Evolutionary conservation across 2,329 filamentous ascomycete genomes (phyloP).

Genomic region (Cladosporium sphaerospermum): DNA sequence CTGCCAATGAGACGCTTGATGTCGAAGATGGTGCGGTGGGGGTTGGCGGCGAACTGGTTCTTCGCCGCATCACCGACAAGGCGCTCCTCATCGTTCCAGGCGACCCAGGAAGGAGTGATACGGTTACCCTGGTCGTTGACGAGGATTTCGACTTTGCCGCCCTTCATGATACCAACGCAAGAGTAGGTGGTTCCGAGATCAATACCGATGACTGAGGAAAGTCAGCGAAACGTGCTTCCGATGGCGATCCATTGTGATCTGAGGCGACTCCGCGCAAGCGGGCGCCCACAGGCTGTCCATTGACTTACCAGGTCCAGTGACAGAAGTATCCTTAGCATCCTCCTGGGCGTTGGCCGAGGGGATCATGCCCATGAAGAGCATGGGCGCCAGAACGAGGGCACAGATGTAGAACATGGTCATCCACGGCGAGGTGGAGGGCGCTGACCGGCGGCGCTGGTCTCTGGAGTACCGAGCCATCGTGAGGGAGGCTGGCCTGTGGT

Average conservation of each 20-base stretch:
- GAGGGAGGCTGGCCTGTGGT: slow-evolving; percentile 20
- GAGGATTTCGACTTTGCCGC: slow-evolving; percentile 90
- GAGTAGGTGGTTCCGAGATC: slow-evolving; percentile 84
- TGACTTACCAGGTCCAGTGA: slow-evolving; percentile 57
- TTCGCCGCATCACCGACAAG: slow-evolving; percentile 96
- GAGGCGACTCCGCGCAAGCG: neutral
- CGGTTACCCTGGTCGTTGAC: slow-evolving; percentile 96
- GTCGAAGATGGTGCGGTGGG: slow-evolving; percentile 42
- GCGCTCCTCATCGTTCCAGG: slow-evolving; percentile 86
- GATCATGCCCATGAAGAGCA: slow-evolving; percentile 69
- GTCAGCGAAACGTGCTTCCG: slow-evolving; percentile 9
- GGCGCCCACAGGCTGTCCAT: neutral
- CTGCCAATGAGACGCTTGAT: slow-evolving; percentile 48
- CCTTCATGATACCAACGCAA: slow-evolving; percentile 93
- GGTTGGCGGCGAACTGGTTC: slow-evolving; percentile 67
- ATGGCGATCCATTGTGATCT: neutral
- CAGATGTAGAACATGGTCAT: slow-evolving; percentile 86
- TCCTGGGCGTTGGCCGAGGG: slow-evolving; percentile 59
- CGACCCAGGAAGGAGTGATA: slow-evolving; percentile 65
- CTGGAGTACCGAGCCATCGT: slow-evolving; percentile 31
- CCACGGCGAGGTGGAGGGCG: slow-evolving; percentile 45
- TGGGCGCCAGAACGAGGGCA: slow-evolving; percentile 75
- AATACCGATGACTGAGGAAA: slow-evolving; percentile 74
- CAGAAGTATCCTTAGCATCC: slow-evolving; percentile 55
- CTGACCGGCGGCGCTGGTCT: slow-evolving; percentile 23